These are phyloP conservation scores for Chalaropsis ovoidea DNA, from an alignment of 2,329 filamentous ascomycete genomes.

Conservation along the genomic window DNA sequence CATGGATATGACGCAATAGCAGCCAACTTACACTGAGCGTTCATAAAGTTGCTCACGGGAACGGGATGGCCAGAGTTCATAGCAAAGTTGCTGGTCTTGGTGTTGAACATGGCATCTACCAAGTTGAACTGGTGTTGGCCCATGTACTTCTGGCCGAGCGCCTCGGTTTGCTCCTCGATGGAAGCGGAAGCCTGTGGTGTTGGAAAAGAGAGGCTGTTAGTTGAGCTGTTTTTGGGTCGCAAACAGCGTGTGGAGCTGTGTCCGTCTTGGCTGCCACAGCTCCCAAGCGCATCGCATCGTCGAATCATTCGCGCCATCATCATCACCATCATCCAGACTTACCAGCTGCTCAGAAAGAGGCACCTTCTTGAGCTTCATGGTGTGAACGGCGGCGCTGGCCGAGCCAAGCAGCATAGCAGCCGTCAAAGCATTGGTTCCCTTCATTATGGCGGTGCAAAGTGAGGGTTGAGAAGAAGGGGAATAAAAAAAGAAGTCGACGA, in stretches of 20 bases:
- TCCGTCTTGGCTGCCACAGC: not conserved
- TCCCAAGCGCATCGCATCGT: not conserved
- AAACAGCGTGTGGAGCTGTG: not conserved
- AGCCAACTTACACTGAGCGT: constrained; percentile 76
- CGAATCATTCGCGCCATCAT: constrained; percentile 10
- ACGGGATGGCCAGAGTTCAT: constrained; percentile 64
- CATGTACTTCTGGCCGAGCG: constrained; percentile 94
- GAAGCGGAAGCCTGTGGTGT: constrained; percentile 56
- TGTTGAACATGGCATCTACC: constrained; percentile 68
- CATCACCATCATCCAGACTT: constrained; percentile 32
- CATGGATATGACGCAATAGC: constrained; percentile 5
- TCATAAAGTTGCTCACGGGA: constrained; percentile 93
- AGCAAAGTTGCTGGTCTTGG: constrained; percentile 49
- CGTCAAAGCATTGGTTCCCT: constrained; percentile 78
- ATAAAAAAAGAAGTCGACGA: constrained; percentile 7
- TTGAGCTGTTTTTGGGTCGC: constrained; percentile 14
- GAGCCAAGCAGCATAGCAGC: constrained; percentile 72
- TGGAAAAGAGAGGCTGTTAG: constrained; percentile 14
- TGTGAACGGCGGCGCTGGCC: constrained; percentile 79
- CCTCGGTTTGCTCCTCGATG: constrained; percentile 69
- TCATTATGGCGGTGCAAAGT: constrained; percentile 33
- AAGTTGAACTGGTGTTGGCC: constrained; percentile 60
- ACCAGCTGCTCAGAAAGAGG: constrained; percentile 87
- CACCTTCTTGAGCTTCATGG: constrained; percentile 96
- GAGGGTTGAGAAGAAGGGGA: constrained; percentile 8